phyloP scores from a whole-genome alignment of 2,329 filamentous ascomycete genomes.

The Davidsoniella eucalypti region DNA sequence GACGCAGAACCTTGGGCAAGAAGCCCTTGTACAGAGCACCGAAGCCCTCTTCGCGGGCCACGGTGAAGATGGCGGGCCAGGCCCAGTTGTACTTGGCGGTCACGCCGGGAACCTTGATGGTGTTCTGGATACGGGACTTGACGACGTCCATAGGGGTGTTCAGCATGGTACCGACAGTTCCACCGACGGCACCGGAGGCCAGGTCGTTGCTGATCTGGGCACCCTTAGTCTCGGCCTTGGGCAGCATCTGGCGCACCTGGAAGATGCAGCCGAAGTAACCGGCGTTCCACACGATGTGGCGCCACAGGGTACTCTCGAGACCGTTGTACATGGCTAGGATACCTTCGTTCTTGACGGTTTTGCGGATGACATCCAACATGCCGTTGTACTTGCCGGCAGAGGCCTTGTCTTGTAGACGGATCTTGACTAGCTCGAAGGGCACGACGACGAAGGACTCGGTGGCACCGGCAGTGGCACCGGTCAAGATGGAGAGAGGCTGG shows the following conservation, averaged over 20 bases:
- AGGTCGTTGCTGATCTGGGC: conserved; percentile 76
- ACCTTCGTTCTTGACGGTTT: conserved; percentile 74
- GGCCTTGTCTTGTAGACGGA: conserved; percentile 88
- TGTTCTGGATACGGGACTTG: conserved; percentile 97
- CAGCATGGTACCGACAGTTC: conserved; percentile 72
- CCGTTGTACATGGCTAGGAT: conserved; percentile 86
- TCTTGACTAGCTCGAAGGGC: conserved; percentile 97
- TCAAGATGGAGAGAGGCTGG: conserved; percentile 80
- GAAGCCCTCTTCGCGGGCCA: conserved; percentile 88
- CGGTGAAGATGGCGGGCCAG: conserved; percentile 68
- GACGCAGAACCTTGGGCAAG: conserved; percentile 62
- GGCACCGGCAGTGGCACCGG: conserved; percentile 83
- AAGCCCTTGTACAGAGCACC: conserved; percentile 93
- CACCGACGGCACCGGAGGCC: conserved; percentile 71
- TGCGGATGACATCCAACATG: conserved; percentile 61
- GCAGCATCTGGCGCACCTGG: conserved; percentile 77
- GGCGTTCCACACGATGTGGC: conserved; percentile 77
- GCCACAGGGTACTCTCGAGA: conserved; percentile 91
- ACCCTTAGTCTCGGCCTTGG: conserved; percentile 63
- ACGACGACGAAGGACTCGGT: conserved; percentile 96
- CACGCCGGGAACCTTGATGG: conserved; percentile 61
- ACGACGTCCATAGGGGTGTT: conserved; percentile 97
- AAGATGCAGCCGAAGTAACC: conserved; percentile 98
- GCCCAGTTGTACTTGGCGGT: conserved; percentile 98
- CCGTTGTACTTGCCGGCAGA: conserved; percentile 77